phyloP scores from a whole-genome alignment of 169 alveolate genomes.

The Plasmodium coatneyi region DNA sequence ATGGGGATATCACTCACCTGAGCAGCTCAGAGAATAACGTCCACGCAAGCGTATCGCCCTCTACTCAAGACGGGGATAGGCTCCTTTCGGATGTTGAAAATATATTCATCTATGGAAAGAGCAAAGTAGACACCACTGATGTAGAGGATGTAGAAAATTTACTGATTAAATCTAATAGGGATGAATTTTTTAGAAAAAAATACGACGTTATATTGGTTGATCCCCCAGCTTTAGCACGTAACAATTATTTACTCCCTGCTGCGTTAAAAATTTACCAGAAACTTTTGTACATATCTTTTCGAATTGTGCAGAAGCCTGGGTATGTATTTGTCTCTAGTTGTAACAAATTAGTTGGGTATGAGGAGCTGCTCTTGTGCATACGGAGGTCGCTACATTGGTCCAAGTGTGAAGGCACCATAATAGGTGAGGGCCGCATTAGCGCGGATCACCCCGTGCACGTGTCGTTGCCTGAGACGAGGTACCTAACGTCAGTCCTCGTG shows the following conservation, averaged over 20 bases:
- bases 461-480: slow-evolving; percentile 58
- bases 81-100: slow-evolving; percentile 36
- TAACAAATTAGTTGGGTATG: slow-evolving; percentile 60
- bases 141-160: slow-evolving; percentile 48
- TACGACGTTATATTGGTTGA: slow-evolving; percentile 74
- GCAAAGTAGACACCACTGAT: background rate
- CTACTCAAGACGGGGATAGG: background rate
- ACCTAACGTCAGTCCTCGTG: slow-evolving; percentile 63
- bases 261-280: slow-evolving; percentile 71
- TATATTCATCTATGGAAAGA: slow-evolving; percentile 54
- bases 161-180: slow-evolving; percentile 35
- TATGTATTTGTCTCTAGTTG: slow-evolving; percentile 76
- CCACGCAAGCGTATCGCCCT: background rate
- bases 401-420: slow-evolving; percentile 70
- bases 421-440: slow-evolving; percentile 72
- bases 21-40: background rate
- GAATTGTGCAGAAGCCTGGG: slow-evolving; percentile 70
- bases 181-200: slow-evolving; percentile 69
- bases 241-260: slow-evolving; percentile 50
- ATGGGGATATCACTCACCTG: background rate
- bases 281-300: slow-evolving; percentile 70
- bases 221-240: slow-evolving; percentile 73
- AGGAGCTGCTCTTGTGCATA: slow-evolving; percentile 45
- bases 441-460: slow-evolving; percentile 75
- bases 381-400: slow-evolving; percentile 64